These are phyloP conservation scores for Trichosporon asahii DNA, from an alignment of 1,284 basidiomycete species.

Conservation along the genomic window DNA sequence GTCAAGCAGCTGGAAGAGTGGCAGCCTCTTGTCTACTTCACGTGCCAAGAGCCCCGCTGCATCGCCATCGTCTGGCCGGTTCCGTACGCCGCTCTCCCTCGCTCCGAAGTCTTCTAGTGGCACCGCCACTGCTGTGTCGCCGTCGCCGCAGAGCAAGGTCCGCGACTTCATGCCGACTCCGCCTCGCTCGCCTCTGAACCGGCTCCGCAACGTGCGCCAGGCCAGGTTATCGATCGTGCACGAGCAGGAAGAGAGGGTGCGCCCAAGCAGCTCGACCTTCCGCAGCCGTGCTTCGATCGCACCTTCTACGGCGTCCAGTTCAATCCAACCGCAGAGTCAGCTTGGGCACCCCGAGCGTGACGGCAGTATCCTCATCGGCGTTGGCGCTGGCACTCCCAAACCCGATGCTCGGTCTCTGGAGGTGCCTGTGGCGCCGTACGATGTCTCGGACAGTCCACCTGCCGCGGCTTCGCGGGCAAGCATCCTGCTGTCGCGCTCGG, in stretches of 20 bases:
- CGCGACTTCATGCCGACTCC: background rate
- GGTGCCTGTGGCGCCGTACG: background rate
- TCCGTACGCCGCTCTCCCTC: background rate
- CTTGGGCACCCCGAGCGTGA: background rate
- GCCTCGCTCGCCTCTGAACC: background rate
- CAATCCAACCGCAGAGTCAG: background rate
- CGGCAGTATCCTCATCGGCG: background rate
- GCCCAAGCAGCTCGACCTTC: background rate
- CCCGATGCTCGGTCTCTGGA: constrained; percentile 4
- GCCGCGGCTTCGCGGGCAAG: background rate
- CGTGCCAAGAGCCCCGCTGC: background rate
- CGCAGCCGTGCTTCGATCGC: background rate
- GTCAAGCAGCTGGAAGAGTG: background rate
- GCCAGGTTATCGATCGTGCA: constrained; percentile 1
- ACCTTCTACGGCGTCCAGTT: background rate
- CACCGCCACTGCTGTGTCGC: background rate
- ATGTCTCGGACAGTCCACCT: background rate
- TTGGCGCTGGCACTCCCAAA: background rate
- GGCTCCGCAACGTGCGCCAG: background rate
- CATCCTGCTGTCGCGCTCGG: background rate
- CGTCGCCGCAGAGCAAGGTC: background rate
- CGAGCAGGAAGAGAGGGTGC: background rate
- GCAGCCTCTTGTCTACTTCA: background rate
- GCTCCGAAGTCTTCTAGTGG: background rate
- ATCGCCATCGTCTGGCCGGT: background rate